Evolutionary conservation across 768 basidiomycete species (phyloP), one percentile per base, ranked within the genome.

Genomic region (Tylopilus plumbeoviolaceoides): DNA sequence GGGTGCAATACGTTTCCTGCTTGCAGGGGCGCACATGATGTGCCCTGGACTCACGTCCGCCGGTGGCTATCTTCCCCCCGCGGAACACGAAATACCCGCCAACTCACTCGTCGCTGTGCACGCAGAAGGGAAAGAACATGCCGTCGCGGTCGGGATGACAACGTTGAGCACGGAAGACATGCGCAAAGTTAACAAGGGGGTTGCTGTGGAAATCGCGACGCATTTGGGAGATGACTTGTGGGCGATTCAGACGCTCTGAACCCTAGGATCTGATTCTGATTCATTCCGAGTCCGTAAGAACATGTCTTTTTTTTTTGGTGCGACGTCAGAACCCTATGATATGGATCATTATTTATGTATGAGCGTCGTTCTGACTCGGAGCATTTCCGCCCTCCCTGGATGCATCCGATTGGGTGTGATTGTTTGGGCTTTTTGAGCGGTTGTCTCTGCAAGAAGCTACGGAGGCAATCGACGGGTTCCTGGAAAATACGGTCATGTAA

Each of bases 11-110:
- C 90, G 95, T 31, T 99, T 98, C 72, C 80, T 99, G 36, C 83
- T 99, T 43, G 87, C 85, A 11, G 97, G 92, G 15, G 92, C 92
- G 23, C 85, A 88, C 72, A 94, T 95, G 89, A 95, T 95, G 92
- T 94, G 89, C 61, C 97, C 97, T 5, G 97, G 97, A 20, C 75
- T 99, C 50, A 95, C 97, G 25, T 98, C 95, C 33, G 78, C 84
- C 31, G 95, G 95, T 7, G 95, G 95, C 8, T 81, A 81, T 62
- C 81, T 98, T 0, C 95, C 95, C 0, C 82, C 90, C 9, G 71
- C 82, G 14, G 83, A 84, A 36, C 75, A 73, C 17, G 83, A 79
- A 4, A 72, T 98, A 35, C 79, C 83, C 21, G 80, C 83, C 33
- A 84, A 82, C n/a, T 74, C 81, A 1, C 77, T 89, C 7, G 94